Evolutionary conservation across 2,329 filamentous ascomycete species (phyloP).

Genomic region (Chaetomiaceae sp.): DNA sequence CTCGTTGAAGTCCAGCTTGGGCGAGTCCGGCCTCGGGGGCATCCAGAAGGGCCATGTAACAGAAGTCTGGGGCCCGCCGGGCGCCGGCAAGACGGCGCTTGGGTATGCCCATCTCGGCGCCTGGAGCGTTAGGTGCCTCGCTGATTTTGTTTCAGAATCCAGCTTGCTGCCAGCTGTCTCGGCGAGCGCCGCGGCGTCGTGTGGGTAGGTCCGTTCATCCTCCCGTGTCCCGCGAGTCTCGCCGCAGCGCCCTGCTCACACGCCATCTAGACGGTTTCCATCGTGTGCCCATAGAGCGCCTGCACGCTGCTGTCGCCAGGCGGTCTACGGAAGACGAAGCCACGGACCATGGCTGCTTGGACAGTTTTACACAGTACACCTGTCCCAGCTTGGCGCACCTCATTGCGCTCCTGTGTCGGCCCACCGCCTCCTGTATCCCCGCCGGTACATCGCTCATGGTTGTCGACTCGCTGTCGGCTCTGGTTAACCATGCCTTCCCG

Average conservation of each 20-base stretch:
- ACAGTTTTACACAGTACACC: slow-evolving; percentile 43
- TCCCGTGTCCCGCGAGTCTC: slow-evolving; percentile 12
- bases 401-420: slow-evolving; percentile 65
- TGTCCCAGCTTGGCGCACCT: slow-evolving; percentile 62
- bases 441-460: slow-evolving; percentile 61
- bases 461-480: slow-evolving; percentile 69
- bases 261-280: slow-evolving; percentile 40
- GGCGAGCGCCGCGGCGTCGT: slow-evolving; percentile 57
- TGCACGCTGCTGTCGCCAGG: slow-evolving; percentile 27
- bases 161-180: slow-evolving; percentile 60
- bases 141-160: slow-evolving; percentile 49
- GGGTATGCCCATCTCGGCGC: no score
- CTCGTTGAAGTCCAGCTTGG: slow-evolving; percentile 21
- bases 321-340: slow-evolving; percentile 9
- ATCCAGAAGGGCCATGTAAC: slow-evolving; percentile 71
- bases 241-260: slow-evolving; percentile 2
- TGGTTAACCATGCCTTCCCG: slow-evolving; percentile 73
- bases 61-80: slow-evolving; percentile 83
- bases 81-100: slow-evolving; percentile 76
- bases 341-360: slow-evolving; percentile 19
- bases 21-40: slow-evolving; percentile 40
- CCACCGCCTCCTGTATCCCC: slow-evolving; percentile 59
- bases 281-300: slow-evolving; percentile 33
- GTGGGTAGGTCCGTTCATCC: slow-evolving; percentile 68
- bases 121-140: no score